These are phyloP conservation scores for Penicillium sp. DNA, from an alignment of 2,329 filamentous ascomycete species.

Conservation along the genomic window DNA sequence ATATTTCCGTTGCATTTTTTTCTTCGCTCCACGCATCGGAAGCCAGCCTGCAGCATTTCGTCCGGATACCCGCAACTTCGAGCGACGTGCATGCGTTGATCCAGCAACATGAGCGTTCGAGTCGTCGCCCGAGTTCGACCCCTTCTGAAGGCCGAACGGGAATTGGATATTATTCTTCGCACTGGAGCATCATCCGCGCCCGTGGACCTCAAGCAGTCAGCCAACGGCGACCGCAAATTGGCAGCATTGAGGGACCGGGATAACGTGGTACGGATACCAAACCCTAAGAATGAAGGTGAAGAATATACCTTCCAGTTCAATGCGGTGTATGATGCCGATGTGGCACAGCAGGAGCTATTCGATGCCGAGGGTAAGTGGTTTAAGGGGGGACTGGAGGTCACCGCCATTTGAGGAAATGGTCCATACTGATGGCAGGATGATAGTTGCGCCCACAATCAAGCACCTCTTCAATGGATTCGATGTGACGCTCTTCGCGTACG, in stretches of 20 bases:
- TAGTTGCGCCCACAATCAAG: constrained; percentile 87
- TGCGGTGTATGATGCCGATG: constrained; percentile 78
- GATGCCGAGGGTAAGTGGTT: constrained; percentile 74
- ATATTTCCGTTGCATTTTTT: constrained; percentile 2
- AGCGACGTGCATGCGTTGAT: constrained; percentile 12
- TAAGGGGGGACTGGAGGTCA: not conserved
- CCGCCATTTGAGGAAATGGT: not conserved
- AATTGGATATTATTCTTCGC: constrained; percentile 83
- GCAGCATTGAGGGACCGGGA: constrained; percentile 53
- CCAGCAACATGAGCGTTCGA: constrained; percentile 58
- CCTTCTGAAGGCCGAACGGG: constrained; percentile 78
- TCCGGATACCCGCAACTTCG: not conserved
- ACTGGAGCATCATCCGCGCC: constrained; percentile 51
- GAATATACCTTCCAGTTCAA: constrained; percentile 95
- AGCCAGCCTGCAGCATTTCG: not conserved
- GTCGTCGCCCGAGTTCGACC: constrained; percentile 91
- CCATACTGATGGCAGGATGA: constrained; percentile 16
- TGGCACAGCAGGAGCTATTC: constrained; percentile 84
- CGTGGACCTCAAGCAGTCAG: constrained; percentile 22
- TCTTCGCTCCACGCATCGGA: constrained; percentile 3
- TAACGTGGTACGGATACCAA: constrained; percentile 81
- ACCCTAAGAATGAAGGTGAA: constrained; percentile 87
- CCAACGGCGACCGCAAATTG: constrained; percentile 26
- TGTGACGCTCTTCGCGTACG: constrained; percentile 88
- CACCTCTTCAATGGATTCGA: constrained; percentile 83